Conservation (phyloP, 495 filamentous ascomycete species). For the Xylaria sp. region DNA sequence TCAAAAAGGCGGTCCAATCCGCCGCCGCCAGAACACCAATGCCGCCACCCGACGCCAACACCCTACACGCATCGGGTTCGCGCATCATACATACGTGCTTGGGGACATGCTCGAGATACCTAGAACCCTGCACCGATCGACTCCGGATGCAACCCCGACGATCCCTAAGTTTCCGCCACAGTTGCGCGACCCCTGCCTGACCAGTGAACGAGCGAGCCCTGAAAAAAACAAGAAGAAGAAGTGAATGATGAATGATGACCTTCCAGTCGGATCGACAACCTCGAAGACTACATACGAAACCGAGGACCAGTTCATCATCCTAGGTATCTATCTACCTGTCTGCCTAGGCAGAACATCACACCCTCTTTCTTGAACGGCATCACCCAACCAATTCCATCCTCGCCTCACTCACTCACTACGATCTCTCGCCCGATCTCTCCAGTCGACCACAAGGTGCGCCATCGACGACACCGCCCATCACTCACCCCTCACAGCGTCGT, state of each 20-base stretch:
- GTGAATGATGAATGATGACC: no score
- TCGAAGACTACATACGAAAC: not conserved
- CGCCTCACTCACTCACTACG: not conserved
- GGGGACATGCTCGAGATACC: not conserved
- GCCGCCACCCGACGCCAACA: constrained; percentile 15
- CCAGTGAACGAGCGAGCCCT: not conserved
- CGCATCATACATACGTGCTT: not conserved
- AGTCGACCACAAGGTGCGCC: not conserved
- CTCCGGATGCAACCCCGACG: constrained; percentile 2
- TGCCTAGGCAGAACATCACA: not conserved
- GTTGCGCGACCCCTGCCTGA: not conserved
- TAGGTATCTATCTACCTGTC: not conserved
- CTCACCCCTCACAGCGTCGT: not conserved
- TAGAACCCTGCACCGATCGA: not conserved
- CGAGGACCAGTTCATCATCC: not conserved
- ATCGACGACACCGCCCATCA: not conserved
- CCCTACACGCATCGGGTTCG: constrained; percentile 17
- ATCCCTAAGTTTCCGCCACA: constrained; percentile 10
- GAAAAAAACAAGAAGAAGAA: no score
- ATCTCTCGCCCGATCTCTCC: not conserved
- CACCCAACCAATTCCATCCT: not conserved
- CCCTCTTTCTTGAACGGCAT: not conserved
- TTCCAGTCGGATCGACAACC: constrained; percentile 2
- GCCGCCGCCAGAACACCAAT: constrained; percentile 4
- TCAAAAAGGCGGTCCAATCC: constrained; percentile 1